Evolutionary conservation across 768 basidiomycete species (phyloP).

Genomic region (Podaxis carcinomalis): DNA sequence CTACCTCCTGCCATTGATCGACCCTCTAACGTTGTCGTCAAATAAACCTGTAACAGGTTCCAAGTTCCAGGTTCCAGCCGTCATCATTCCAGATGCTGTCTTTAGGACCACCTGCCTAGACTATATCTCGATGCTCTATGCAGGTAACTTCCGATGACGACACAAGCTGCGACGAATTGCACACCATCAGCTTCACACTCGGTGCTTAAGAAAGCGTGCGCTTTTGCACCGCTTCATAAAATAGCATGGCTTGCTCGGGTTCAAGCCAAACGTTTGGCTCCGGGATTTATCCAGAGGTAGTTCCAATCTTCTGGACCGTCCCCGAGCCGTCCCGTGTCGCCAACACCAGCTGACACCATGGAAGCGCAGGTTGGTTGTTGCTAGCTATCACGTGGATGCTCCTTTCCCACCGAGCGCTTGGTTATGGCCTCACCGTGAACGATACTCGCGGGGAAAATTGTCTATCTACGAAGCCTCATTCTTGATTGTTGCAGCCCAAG

Average conservation of each 20-base stretch:
- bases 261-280: neutral
- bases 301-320: neutral
- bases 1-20: neutral
- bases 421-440: neutral
- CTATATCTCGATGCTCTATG: no score
- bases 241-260: neutral
- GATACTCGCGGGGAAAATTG: neutral
- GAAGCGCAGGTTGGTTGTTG: neutral
- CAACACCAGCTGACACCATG: constrained; percentile 1
- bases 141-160: no score
- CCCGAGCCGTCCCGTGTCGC: neutral
- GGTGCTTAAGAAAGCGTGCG: no score
- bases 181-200: no score
- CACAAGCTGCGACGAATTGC: no score
- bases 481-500: neutral
- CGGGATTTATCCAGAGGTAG: constrained; percentile 1
- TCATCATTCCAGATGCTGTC: neutral
- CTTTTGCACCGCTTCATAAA: neutral
- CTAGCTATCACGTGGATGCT: neutral
- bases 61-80: neutral
- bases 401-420: neutral
- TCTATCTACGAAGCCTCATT: neutral
- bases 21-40: neutral
- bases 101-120: no score
- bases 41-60: neutral